phyloP scores from a whole-genome alignment of 2,329 filamentous ascomycete genomes.

The Boeremia exigua region DNA sequence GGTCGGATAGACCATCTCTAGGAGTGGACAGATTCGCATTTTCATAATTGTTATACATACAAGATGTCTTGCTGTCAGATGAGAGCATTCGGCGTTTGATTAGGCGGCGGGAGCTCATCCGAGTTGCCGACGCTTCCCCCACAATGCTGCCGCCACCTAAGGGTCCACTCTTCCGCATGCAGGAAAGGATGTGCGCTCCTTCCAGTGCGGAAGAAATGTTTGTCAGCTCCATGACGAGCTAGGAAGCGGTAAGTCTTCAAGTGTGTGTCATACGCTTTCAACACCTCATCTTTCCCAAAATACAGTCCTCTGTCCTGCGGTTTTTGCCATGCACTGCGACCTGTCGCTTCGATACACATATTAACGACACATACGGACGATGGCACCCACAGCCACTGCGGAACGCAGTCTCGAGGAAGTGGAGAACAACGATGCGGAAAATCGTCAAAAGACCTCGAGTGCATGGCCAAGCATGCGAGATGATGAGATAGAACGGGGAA shows the following conservation, averaged over 20 bases:
- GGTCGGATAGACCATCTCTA: too few relatives aligned
- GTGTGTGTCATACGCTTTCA: background rate
- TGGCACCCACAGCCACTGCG: background rate
- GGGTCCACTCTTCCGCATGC: background rate
- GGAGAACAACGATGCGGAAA: background rate
- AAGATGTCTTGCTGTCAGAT: too few relatives aligned
- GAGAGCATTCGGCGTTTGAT: background rate
- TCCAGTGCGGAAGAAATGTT: background rate
- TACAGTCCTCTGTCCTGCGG: background rate
- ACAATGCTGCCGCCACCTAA: background rate
- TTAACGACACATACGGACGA: constrained; percentile 2
- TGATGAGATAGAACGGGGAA: constrained; percentile 23
- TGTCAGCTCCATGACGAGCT: constrained; percentile 6
- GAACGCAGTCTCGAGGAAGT: background rate
- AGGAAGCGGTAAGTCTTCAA: constrained; percentile 1
- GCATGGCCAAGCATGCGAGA: constrained; percentile 24
- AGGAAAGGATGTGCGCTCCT: constrained; percentile 5
- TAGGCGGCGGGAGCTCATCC: background rate
- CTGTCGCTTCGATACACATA: background rate
- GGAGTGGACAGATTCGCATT: too few relatives aligned
- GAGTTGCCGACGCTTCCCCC: background rate
- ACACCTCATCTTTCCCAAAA: background rate
- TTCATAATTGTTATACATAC: too few relatives aligned
- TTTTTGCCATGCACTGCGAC: background rate
- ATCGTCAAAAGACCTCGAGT: background rate